Evolutionary conservation across 257 asterid genomes (phyloP), one percentile per base, ranked within the genome.

Genomic region (Penstemon davidsonii): DNA sequence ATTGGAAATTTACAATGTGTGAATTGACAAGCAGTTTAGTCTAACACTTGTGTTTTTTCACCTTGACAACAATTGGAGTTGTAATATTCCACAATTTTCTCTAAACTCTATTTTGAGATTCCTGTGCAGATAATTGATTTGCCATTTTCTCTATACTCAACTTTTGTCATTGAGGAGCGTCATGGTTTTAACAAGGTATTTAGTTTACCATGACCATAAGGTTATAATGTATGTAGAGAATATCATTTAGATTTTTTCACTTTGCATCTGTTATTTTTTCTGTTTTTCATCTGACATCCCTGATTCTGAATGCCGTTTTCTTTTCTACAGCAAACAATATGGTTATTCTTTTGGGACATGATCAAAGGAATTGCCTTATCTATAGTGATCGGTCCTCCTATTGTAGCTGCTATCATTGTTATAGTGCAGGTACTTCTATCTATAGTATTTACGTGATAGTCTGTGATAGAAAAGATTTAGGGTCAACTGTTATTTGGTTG

Each of bases 81-180:
- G 11, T 47, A 58, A 36, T 11, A 51, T 39, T 40, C 49, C 44
- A 56, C 64, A 40, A 11, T 54, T 65, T 57, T 65, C 25, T 50
- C 45, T 78, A 38, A 75, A 62, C 42, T 25, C 54, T 53, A 44
- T 59, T 67, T 68, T 75, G 53, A 63, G 62, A 52, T 62, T 33
- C 60, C 43, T 59, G 5, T 73, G 82, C 95, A 93, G 99, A 82
- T 94, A 70, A 90, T 96, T 10, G 99, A 94, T 72, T 81, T 94
- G 77, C 99, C 99, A 8, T 94, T 91, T 80, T 87, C 99, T 25
- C 66, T 94, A 72, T 94, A 84, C 83, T 94, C 99, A 64, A 94
- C 97, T 49, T 94, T 94, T 80, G 92, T 94, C 75, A 94, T 94
- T 75, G 99, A 94, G 84, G 82, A 85, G 12, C 95, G 95, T 75